Evolutionary conservation across 2,329 filamentous ascomycete species (phyloP).

Genomic region (Byssothecium circinans): DNA sequence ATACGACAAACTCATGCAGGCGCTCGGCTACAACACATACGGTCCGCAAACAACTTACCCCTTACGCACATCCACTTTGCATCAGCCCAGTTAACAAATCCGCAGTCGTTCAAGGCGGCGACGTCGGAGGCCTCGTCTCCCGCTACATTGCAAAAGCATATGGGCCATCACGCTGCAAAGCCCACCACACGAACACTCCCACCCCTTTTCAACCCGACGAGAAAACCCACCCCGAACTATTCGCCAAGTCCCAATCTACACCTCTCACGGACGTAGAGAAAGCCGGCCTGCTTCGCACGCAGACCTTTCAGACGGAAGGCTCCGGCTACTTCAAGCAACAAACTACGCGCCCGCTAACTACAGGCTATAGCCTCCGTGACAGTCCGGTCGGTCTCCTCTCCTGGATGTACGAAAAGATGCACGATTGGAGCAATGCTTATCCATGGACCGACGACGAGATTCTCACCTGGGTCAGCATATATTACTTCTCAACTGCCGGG

Average conservation of each 20-base stretch:
- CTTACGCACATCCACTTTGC: too few relatives aligned
- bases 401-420: constrained; percentile 81
- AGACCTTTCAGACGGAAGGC: constrained; percentile 61
- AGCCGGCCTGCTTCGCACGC: constrained; percentile 54
- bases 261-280: constrained; percentile 58
- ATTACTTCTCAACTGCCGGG: constrained; percentile 70
- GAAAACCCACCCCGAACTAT: constrained; percentile 1
- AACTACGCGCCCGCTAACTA: constrained; percentile 69
- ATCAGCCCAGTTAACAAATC: too few relatives aligned
- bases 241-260: constrained; percentile 50
- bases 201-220: constrained; percentile 2
- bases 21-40: constrained; percentile 65
- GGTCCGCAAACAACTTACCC: too few relatives aligned
- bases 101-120: constrained; percentile 31
- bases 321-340: constrained; percentile 63
- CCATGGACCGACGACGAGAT: constrained; percentile 76
- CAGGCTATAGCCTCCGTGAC: constrained; percentile 70
- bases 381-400: constrained; percentile 70
- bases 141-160: constrained; percentile 6
- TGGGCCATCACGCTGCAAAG: constrained; percentile 5
- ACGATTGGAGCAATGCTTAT: constrained; percentile 74
- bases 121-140: constrained; percentile 5
- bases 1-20: constrained; percentile 68
- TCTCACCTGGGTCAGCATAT: constrained; percentile 72
- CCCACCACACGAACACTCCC: constrained; percentile 3